phyloP scores from a whole-genome alignment of 805 yeast species.

The Yamadazyma akitaensis region DNA sequence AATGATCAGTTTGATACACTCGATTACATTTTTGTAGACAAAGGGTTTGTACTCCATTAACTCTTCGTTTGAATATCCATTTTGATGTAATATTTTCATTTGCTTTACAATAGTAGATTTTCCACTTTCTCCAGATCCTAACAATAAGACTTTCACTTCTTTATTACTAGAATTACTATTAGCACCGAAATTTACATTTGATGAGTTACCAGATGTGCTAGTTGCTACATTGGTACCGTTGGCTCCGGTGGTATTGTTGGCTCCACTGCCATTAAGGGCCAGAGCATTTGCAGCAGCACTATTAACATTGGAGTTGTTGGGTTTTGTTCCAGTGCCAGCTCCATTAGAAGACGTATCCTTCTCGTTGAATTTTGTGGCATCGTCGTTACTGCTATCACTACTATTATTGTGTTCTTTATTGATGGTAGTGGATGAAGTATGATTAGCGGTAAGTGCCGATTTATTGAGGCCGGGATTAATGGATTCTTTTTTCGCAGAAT shows the following conservation, averaged over 20 bases:
- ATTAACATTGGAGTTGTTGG: neutral
- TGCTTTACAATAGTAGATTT: constrained; percentile 79
- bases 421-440: constrained; percentile 2
- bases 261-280: neutral
- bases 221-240: neutral
- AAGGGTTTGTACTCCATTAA: constrained; percentile 70
- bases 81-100: constrained; percentile 73
- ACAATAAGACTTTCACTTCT: constrained; percentile 68
- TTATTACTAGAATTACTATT: constrained; percentile 16
- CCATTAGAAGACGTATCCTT: neutral
- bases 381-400: constrained; percentile 14
- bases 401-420: constrained; percentile 5
- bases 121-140: constrained; percentile 89
- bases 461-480: neutral
- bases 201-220: neutral
- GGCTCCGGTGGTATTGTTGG: neutral
- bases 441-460: neutral
- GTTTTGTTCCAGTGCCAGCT: neutral
- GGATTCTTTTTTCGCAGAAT: neutral
- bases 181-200: neutral
- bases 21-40: constrained; percentile 73
- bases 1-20: constrained; percentile 68
- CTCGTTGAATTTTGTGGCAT: constrained; percentile 12
- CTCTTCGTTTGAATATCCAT: constrained; percentile 71
- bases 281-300: neutral